Percentiles rank a stretch among this genome's conserved stretches.
Evolutionary conservation across 371 early-diverging fungal genomes (phyloP).

Genomic region (Syncephalastrum contaminatum): DNA sequence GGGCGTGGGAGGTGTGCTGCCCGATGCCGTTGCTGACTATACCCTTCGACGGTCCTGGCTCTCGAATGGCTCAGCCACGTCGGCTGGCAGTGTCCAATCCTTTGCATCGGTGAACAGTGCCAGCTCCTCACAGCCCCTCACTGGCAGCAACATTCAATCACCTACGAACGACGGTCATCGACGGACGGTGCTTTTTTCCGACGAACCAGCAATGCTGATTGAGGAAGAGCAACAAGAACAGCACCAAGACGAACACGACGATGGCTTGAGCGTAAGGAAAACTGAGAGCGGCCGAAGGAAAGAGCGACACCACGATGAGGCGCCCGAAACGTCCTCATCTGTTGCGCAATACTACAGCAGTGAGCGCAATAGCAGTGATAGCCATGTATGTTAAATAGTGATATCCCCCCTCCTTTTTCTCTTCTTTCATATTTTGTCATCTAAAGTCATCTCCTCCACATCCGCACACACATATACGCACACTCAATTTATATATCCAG

Average conservation of each 20-base stretch:
- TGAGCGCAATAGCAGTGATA: conserved; percentile 25
- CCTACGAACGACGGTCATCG: conserved; percentile 7
- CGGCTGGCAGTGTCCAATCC: conserved; percentile 11
- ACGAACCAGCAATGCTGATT: conserved; percentile 12
- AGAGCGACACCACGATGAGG: conserved; percentile 9
- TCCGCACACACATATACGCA: too few relatives aligned
- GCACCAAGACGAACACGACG: conserved; percentile 1
- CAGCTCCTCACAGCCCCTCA: conserved; percentile 6
- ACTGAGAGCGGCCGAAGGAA: conserved; percentile 43
- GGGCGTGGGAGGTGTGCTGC: conserved; percentile 18
- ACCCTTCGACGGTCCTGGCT: conserved; percentile 15
- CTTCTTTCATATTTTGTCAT: too few relatives aligned
- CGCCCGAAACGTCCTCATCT: conserved; percentile 2
- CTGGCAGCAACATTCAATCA: not conserved
- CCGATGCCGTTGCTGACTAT: conserved; percentile 10
- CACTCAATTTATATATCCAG: too few relatives aligned
- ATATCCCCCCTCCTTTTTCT: too few relatives aligned
- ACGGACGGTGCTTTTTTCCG: conserved; percentile 10
- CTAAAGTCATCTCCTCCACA: too few relatives aligned
- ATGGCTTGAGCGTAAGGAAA: conserved; percentile 14
- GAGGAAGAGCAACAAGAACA: conserved; percentile 9
- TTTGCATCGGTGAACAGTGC: conserved; percentile 12
- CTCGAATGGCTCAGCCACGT: conserved; percentile 24
- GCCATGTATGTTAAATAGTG: conserved; percentile 12
- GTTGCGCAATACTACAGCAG: conserved; percentile 16